phyloP scores from a whole-genome alignment of 2,329 filamentous ascomycete species.

The Ophiostoma angusticollis region DNA sequence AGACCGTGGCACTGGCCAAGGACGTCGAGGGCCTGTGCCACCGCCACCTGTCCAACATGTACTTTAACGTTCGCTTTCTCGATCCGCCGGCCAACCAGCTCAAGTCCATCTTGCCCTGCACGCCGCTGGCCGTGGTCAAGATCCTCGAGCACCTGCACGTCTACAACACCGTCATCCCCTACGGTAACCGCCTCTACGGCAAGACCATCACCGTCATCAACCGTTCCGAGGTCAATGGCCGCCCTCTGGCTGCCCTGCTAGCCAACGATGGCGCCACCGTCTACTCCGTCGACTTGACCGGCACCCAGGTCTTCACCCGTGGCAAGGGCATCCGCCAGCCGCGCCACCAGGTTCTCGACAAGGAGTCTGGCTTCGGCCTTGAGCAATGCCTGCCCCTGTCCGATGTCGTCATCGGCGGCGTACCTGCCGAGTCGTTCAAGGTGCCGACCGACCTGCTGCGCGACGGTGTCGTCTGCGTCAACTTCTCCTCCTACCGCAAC shows the following conservation, averaged over 20 bases:
- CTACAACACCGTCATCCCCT: slow-evolving; percentile 88
- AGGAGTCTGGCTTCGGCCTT: slow-evolving; percentile 58
- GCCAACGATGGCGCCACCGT: slow-evolving; percentile 94
- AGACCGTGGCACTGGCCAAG: slow-evolving; percentile 79
- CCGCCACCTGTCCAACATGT: slow-evolving; percentile 97
- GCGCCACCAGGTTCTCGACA: slow-evolving; percentile 76
- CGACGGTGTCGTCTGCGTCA: slow-evolving; percentile 94
- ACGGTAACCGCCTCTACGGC: slow-evolving; percentile 85
- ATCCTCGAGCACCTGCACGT: slow-evolving; percentile 91
- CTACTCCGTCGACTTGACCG: slow-evolving; percentile 86
- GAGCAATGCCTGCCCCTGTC: slow-evolving; percentile 75
- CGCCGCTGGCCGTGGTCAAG: slow-evolving; percentile 90
- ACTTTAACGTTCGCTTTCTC: slow-evolving; percentile 92
- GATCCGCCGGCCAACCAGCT: slow-evolving; percentile 63
- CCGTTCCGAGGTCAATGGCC: slow-evolving; percentile 86
- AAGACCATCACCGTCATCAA: slow-evolving; percentile 96
- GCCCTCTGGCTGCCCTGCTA: slow-evolving; percentile 80
- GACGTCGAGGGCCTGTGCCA: slow-evolving; percentile 94
- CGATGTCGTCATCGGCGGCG: slow-evolving; percentile 89
- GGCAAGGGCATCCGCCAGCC: slow-evolving; percentile 76
- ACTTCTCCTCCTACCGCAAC: slow-evolving; percentile 93
- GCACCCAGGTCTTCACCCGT: slow-evolving; percentile 83
- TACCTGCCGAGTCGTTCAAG: slow-evolving; percentile 80
- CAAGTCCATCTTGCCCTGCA: slow-evolving; percentile 92
- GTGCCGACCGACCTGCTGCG: slow-evolving; percentile 71